These are phyloP conservation scores for Fusarium guadeloupense DNA, from an alignment of 2,329 filamentous ascomycete species.

Conservation along the genomic window DNA sequence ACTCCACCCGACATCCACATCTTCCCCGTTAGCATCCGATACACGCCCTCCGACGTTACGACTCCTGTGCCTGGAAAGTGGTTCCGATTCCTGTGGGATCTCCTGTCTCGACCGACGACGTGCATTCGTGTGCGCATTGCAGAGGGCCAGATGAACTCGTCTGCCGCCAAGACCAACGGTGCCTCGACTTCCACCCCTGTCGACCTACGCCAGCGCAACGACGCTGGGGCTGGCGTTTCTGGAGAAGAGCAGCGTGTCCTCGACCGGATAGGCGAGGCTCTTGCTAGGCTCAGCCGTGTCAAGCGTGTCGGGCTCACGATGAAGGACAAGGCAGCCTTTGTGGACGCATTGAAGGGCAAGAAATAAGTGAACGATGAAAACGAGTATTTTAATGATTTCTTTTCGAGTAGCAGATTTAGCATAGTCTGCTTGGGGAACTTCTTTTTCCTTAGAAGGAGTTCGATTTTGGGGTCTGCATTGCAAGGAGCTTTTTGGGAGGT, in stretches of 20 bases:
- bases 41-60: conserved; percentile 88
- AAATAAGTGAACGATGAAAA: conserved; percentile 28
- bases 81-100: conserved; percentile 80
- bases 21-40: conserved; percentile 90
- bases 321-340: conserved; percentile 83
- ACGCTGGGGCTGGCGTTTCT: conserved; percentile 49
- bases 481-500: conserved; percentile 36
- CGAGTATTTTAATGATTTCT: neutral
- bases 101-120: conserved; percentile 86
- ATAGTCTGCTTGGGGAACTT: neutral
- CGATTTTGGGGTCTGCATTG: conserved; percentile 35
- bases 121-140: conserved; percentile 92
- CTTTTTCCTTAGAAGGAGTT: conserved; percentile 1
- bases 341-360: conserved; percentile 69
- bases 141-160: conserved; percentile 70
- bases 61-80: conserved; percentile 85
- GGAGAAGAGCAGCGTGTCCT: conserved; percentile 74
- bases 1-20: conserved; percentile 75
- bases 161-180: conserved; percentile 51
- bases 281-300: conserved; percentile 87
- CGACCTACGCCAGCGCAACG: conserved; percentile 44
- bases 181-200: conserved; percentile 41
- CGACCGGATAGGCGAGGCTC: conserved; percentile 82
- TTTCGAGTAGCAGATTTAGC: conserved; percentile 3
- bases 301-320: conserved; percentile 89